These are phyloP conservation scores for Yamadazyma jaroonii DNA, from an alignment of 1,139 yeast species.

Conservation along the genomic window DNA sequence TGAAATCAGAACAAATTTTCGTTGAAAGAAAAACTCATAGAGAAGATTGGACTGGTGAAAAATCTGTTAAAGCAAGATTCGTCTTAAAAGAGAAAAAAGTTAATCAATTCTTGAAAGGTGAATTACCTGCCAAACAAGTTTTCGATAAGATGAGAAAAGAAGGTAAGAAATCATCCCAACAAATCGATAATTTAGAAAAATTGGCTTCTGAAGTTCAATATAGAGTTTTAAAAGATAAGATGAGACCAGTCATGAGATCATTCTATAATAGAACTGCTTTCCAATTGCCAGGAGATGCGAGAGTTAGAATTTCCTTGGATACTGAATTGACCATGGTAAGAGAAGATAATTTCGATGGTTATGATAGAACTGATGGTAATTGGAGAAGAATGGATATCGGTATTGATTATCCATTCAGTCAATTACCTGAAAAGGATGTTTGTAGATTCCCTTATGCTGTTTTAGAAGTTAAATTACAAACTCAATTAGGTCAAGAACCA, in stretches of 20 bases:
- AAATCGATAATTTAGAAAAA: constrained; percentile 87
- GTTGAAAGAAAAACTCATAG: constrained; percentile 97
- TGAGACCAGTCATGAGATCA: constrained; percentile 93
- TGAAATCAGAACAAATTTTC: constrained; percentile 87
- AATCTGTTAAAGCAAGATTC: constrained; percentile 95
- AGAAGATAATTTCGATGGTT: constrained; percentile 94
- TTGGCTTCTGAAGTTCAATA: constrained; percentile 92
- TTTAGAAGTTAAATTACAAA: constrained; percentile 91
- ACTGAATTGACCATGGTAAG: constrained; percentile 95
- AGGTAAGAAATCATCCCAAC: constrained; percentile 82
- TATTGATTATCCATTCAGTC: constrained; percentile 90
- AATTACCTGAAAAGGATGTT: constrained; percentile 77
- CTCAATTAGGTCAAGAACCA: constrained; percentile 98
- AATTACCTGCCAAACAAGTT: constrained; percentile 81
- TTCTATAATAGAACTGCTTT: constrained; percentile 98
- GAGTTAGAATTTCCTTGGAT: constrained; percentile 96
- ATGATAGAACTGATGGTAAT: constrained; percentile 83
- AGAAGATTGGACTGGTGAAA: constrained; percentile 99
- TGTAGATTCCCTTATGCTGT: constrained; percentile 97
- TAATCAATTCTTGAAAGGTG: constrained; percentile 78
- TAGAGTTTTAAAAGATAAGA: constrained; percentile 74
- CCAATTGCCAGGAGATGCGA: constrained; percentile 98
- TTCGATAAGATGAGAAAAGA: constrained; percentile 92
- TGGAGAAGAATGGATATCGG: constrained; percentile 99
- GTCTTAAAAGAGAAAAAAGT: constrained; percentile 88